These are phyloP conservation scores for slime mould (Dictyostelium discoideum) DNA, from an alignment of 78 protist species.

Conservation along the genomic window dicty_2.7 NC_007091.3:4863501-4864000, in stretches of 20 bases:
- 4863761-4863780: not conserved
- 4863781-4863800: not conserved
- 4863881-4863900: not conserved
- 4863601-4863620: not conserved
- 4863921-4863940: not conserved
- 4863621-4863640: not conserved
- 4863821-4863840: not conserved
- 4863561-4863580: too few relatives aligned
- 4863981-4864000: not conserved
- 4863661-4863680: not conserved
- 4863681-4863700: not conserved
- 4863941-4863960: not conserved
- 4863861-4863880: not conserved
- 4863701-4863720: not conserved
- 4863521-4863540: not conserved
- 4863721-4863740: not conserved
- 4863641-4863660: not conserved
- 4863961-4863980: not conserved
- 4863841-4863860: not conserved
- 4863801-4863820: not conserved
- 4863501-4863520: not conserved
- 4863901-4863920: not conserved
- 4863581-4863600: not conserved
- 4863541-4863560: not conserved
- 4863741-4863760: not conserved